Evolutionary conservation across 2,329 filamentous ascomycete species (phyloP).

Genomic region (Ophiostoma triangulosporum): DNA sequence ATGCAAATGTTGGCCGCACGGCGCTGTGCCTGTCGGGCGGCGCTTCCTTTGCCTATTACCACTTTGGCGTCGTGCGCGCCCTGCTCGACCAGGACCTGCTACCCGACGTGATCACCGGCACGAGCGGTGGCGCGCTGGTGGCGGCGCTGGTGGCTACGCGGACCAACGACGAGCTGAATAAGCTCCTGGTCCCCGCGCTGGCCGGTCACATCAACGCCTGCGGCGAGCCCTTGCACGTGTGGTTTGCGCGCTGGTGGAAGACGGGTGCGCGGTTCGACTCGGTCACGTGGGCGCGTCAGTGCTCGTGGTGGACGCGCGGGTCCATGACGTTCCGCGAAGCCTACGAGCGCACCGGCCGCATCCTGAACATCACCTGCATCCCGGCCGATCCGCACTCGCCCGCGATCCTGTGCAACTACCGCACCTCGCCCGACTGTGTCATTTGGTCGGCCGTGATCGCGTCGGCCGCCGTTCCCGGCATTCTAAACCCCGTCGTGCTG

Average conservation of each 20-base stretch:
- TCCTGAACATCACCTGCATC: constrained; percentile 91
- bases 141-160: constrained; percentile 78
- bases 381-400: constrained; percentile 90
- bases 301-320: constrained; percentile 80
- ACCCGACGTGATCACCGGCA: constrained; percentile 91
- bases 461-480: constrained; percentile 89
- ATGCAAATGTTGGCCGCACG: constrained; percentile 83
- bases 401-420: constrained; percentile 85
- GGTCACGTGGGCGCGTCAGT: constrained; percentile 74
- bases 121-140: constrained; percentile 83
- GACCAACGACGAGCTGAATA: constrained; percentile 80
- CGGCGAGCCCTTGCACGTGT: constrained; percentile 60
- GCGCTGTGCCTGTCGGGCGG: constrained; percentile 88
- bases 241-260: constrained; percentile 75
- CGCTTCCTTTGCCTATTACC: constrained; percentile 91
- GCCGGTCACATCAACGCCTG: constrained; percentile 75
- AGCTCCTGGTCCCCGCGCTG: constrained; percentile 75
- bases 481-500: constrained; percentile 86
- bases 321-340: constrained; percentile 92
- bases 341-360: constrained; percentile 83
- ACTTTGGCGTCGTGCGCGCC: constrained; percentile 84
- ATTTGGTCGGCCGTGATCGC: constrained; percentile 96
- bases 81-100: constrained; percentile 74
- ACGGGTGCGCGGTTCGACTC: constrained; percentile 92
- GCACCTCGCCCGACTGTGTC: constrained; percentile 90